Base-by-base conservation (phyloP, 768 basidiomycete genomes). In the Leccinum barrowsii region DNA sequence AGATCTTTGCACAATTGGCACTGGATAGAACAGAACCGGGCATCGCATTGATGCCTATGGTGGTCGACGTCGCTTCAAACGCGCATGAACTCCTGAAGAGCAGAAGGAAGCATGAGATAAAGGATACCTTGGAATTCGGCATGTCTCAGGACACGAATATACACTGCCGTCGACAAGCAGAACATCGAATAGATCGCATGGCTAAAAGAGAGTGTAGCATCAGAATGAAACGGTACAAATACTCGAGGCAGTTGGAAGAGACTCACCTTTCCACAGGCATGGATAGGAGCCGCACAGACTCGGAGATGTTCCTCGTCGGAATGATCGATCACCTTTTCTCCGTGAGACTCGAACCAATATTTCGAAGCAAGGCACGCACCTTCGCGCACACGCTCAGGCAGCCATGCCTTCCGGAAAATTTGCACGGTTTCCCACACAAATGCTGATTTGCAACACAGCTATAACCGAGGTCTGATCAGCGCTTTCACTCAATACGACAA, bases 391-490 rank as follows among this genome's bases (percentile, higher is more conserved):
- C 67, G 6, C 68, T 70, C 24, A 82, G 67, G 59, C 86, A 87
- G 1, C 85, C 85, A 40, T 70, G 69, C 56, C 75, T 81, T 30
- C 76, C 79, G 3, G 65, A 64, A 12, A 84, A 71, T 34, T 65
- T 66, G 65, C 86, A 87, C 10, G 68, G 64, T 50, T 79, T 73
- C 7, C 84, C 86, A 49, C 85, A 87, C 17, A 85, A 63, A 71
- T 87, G 85, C 24, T 70, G 64, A 35, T 76, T 78, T 1, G 79
- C 74, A 30, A 77, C 70, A 59, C 85, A 87, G 56, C 85, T 87
- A 34, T 17, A 50, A 48, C 47, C 10, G 21, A 44, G 35, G 26
- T 0, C 10, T 61, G 4, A 40, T 32, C 6, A 28, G 21, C 0
- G 3, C 2, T 1, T 7, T 15, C 17, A 7, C 1, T 1, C 3